Conservation (phyloP, 1,284 basidiomycete species). For the Pyrrhoderma lamaoense region DNA sequence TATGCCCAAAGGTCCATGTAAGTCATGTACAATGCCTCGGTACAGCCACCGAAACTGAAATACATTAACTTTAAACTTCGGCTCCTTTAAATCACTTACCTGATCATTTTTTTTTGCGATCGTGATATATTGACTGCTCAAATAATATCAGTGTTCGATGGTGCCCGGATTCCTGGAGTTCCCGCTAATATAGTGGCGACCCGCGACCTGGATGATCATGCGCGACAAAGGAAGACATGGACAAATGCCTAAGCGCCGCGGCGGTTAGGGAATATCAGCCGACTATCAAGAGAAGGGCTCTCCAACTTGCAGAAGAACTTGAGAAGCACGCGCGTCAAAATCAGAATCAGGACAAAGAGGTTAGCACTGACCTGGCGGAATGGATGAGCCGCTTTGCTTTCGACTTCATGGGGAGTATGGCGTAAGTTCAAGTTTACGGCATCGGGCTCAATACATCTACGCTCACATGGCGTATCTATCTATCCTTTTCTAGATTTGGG, state of each 20-base stretch:
- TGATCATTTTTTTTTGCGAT: no score
- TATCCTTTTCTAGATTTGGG: slow-evolving; percentile 24
- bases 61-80: neutral
- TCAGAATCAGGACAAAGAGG: neutral
- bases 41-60: no score
- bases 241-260: slow-evolving; percentile 32
- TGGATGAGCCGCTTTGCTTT: slow-evolving; percentile 30
- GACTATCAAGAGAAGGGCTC: slow-evolving; percentile 27
- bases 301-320: slow-evolving; percentile 30
- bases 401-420: slow-evolving; percentile 35
- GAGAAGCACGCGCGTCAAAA: slow-evolving; percentile 16
- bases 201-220: slow-evolving; percentile 32
- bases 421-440: slow-evolving; percentile 18
- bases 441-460: no score
- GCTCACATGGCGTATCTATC: neutral
- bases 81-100: neutral
- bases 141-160: slow-evolving; percentile 10
- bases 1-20: slow-evolving; percentile 30
- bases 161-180: slow-evolving; percentile 11
- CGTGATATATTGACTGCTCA: no score
- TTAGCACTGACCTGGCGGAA: slow-evolving; percentile 27
- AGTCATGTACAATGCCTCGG: neutral
- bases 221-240: slow-evolving; percentile 35
- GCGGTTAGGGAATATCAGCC: slow-evolving; percentile 35
- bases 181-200: slow-evolving; percentile 16